Percentiles rank a stretch among this genome's conserved stretches.
Conservation (phyloP, 164 flowering plant species). For the Annona squamosa region DNA sequence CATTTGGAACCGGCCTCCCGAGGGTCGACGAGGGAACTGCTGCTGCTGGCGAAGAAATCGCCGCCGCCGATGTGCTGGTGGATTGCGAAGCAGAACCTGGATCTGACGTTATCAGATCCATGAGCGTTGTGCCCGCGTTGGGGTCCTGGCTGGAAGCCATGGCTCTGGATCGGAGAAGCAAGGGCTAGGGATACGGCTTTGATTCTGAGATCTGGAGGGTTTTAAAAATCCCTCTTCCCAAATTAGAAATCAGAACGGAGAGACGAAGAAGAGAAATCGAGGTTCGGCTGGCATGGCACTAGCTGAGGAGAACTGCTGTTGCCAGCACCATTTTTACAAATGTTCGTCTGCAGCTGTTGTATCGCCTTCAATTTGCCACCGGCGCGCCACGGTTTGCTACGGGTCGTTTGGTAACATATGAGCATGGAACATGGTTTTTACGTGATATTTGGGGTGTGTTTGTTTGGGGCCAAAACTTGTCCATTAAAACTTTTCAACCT, state of each 20-base stretch:
- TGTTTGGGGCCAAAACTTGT: too few relatives aligned
- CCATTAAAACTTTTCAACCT: too few relatives aligned
- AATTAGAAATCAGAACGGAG: not conserved
- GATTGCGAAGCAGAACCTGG: conserved; percentile 43
- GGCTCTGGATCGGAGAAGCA: not conserved
- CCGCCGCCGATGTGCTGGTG: conserved; percentile 17
- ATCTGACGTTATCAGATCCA: conserved; percentile 96
- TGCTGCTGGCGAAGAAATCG: conserved; percentile 23
- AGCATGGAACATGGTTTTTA: too few relatives aligned
- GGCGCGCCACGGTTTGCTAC: not conserved
- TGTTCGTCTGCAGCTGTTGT: not conserved
- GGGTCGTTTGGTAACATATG: too few relatives aligned
- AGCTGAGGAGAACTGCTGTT: not conserved
- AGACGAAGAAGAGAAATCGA: not conserved
- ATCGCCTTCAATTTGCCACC: not conserved
- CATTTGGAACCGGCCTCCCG: conserved; percentile 24
- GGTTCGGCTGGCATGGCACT: not conserved
- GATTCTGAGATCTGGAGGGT: not conserved
- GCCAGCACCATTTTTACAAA: not conserved
- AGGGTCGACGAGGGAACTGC: conserved; percentile 31
- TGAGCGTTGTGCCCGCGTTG: conserved; percentile 79
- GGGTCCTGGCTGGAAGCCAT: conserved; percentile 41
- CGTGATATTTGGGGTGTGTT: too few relatives aligned
- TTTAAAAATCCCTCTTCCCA: not conserved
- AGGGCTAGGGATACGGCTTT: not conserved